Percentiles rank a stretch among this genome's conserved stretches.
Evolutionary conservation across 2,329 filamentous ascomycete species (phyloP).

Genomic region (Colletotrichum salicis): DNA sequence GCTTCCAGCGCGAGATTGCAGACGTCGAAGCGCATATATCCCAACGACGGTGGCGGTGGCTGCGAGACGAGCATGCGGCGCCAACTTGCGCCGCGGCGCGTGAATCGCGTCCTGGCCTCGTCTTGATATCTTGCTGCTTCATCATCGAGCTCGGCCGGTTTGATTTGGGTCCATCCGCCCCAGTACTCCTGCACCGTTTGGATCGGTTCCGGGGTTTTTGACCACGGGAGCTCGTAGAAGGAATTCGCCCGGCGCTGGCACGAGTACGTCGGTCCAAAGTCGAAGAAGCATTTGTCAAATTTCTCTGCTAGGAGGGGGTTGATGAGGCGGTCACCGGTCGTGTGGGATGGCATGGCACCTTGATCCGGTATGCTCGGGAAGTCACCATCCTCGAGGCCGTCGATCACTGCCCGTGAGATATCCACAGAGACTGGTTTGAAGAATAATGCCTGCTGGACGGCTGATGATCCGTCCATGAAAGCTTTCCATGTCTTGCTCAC

Average conservation of each 20-base stretch:
- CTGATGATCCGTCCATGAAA: conserved; percentile 11
- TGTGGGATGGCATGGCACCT: background rate
- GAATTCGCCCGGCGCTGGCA: conserved; percentile 24
- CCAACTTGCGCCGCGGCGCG: conserved; percentile 37
- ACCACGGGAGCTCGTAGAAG: conserved; percentile 32
- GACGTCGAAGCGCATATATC: conserved; percentile 25
- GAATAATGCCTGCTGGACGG: conserved; percentile 19
- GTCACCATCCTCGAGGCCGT: background rate
- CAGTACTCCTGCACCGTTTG: conserved; percentile 10
- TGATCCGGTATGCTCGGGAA: background rate
- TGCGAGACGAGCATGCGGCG: conserved; percentile 39
- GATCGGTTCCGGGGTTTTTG: background rate
- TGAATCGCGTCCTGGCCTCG: conserved; percentile 6
- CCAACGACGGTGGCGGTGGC: conserved; percentile 30
- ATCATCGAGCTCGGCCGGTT: background rate
- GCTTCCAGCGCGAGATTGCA: background rate
- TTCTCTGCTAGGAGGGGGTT: conserved; percentile 30
- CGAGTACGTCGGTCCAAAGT: conserved; percentile 29
- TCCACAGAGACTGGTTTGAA: conserved; percentile 12
- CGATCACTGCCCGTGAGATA: background rate
- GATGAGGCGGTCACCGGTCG: background rate
- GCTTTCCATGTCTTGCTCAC: conserved; percentile 40
- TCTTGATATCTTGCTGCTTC: background rate
- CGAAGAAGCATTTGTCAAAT: conserved; percentile 34
- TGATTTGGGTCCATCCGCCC: conserved; percentile 21